These are phyloP conservation scores for Fusarium palustre DNA, from an alignment of 2,329 filamentous ascomycete genomes.

Conservation along the genomic window DNA sequence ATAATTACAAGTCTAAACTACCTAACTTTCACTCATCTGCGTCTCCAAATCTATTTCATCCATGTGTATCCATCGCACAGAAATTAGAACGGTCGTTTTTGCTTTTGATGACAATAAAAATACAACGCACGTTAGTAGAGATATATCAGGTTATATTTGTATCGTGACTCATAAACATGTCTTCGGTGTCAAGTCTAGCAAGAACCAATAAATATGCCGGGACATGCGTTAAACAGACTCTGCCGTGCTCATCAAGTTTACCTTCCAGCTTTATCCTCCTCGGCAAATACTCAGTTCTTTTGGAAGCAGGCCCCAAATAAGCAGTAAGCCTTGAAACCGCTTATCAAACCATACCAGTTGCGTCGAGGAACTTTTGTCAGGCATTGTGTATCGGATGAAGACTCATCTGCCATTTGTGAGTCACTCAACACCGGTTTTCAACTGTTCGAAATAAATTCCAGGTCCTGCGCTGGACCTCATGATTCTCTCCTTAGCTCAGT, in stretches of 20 bases:
- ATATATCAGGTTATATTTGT: background rate
- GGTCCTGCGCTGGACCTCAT: background rate
- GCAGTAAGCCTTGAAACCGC: background rate
- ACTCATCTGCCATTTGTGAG: slow-evolving; percentile 4
- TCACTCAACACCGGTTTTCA: background rate
- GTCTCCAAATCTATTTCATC: background rate
- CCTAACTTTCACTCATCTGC: background rate
- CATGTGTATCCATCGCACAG: background rate
- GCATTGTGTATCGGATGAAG: background rate
- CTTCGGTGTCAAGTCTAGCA: background rate
- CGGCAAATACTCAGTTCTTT: background rate
- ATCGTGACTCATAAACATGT: background rate
- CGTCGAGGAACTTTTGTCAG: slow-evolving; percentile 22
- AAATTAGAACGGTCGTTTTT: background rate
- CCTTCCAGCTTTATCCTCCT: too few relatives aligned
- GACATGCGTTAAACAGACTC: too few relatives aligned
- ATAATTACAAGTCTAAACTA: background rate
- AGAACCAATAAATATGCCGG: background rate
- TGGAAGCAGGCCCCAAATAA: background rate
- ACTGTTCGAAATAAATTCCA: background rate
- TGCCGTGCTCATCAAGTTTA: too few relatives aligned
- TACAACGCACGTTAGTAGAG: background rate
- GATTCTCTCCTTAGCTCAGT: background rate
- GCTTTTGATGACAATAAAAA: background rate
- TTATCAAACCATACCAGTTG: background rate